phyloP scores from a whole-genome alignment of 139 green algal species.

The Chlamydomonas sp. region DNA sequence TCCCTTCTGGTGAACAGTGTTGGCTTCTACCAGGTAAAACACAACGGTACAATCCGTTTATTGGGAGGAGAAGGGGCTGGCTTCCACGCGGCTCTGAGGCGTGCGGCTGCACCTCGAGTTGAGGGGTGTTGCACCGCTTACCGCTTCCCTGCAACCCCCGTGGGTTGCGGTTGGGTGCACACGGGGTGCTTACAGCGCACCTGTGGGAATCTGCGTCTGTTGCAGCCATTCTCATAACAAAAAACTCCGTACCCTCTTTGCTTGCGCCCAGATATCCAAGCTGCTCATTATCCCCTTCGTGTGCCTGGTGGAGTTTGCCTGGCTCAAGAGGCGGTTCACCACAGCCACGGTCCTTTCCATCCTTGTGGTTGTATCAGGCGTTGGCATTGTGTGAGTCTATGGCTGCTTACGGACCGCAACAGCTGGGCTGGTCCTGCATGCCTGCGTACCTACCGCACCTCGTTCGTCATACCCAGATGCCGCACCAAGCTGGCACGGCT shows the following conservation, averaged over 20 bases:
- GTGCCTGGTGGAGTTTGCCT: constrained; percentile 87
- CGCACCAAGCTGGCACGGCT: too few species aligned
- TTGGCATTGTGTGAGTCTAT: constrained; percentile 82
- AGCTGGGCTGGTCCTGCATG: neutral
- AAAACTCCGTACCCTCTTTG: neutral
- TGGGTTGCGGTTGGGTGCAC: too few species aligned
- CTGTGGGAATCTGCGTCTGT: neutral
- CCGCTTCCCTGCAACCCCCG: too few species aligned
- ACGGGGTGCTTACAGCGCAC: too few species aligned
- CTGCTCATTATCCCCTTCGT: constrained; percentile 96
- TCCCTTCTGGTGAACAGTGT: constrained; percentile 73
- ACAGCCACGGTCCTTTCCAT: constrained; percentile 66
- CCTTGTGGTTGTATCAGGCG: constrained; percentile 78
- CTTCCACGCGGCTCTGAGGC: too few species aligned
- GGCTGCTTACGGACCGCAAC: neutral
- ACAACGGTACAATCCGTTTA: neutral
- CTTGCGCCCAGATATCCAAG: constrained; percentile 85
- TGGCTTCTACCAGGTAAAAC: constrained; percentile 73
- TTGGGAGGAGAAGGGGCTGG: too few species aligned
- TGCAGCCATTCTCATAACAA: neutral
- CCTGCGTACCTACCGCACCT: neutral
- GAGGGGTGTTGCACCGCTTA: too few species aligned
- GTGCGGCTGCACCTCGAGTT: too few species aligned
- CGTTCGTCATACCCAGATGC: too few species aligned
- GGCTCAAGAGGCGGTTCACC: constrained; percentile 74